These are phyloP conservation scores for Phylloporus arenicola DNA, from an alignment of 768 basidiomycete genomes.

Conservation along the genomic window DNA sequence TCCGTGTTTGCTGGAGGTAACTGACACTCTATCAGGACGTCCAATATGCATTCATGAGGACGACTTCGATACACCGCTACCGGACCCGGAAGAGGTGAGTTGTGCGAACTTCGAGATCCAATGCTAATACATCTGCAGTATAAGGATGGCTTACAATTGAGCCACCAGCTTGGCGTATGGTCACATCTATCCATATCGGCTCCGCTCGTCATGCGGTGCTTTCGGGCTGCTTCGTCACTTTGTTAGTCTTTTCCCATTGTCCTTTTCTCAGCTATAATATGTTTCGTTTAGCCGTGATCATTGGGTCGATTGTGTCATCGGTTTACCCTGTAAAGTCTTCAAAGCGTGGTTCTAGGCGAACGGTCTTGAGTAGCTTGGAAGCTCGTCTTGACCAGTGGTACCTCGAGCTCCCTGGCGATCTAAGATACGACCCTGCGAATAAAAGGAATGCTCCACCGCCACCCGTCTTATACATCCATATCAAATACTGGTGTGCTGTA, in stretches of 20 bases:
- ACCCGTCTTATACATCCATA: slow-evolving; percentile 61
- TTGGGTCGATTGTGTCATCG: slow-evolving; percentile 59
- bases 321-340: slow-evolving; percentile 64
- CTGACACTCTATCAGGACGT: slow-evolving; percentile 41
- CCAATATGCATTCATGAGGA: slow-evolving; percentile 62
- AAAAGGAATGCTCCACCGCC: slow-evolving; percentile 54
- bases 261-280: slow-evolving; percentile 1
- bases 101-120: background rate
- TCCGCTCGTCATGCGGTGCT: slow-evolving; percentile 48
- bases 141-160: slow-evolving; percentile 56
- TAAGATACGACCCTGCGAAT: slow-evolving; percentile 55
- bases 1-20: background rate
- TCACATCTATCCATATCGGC: slow-evolving; percentile 36
- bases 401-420: slow-evolving; percentile 56
- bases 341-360: slow-evolving; percentile 43
- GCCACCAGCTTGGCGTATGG: slow-evolving; percentile 34
- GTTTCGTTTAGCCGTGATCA: slow-evolving; percentile 51
- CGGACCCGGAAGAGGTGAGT: slow-evolving; percentile 49
- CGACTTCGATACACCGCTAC: slow-evolving; percentile 65
- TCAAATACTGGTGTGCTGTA: slow-evolving; percentile 73
- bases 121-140: slow-evolving; percentile 35
- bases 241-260: slow-evolving; percentile 38
- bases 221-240: slow-evolving; percentile 51
- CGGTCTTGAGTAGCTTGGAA: slow-evolving; percentile 52
- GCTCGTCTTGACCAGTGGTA: slow-evolving; percentile 70